Conservation (phyloP, 2,329 filamentous ascomycete genomes). For the Helotiales sp. region DNA sequence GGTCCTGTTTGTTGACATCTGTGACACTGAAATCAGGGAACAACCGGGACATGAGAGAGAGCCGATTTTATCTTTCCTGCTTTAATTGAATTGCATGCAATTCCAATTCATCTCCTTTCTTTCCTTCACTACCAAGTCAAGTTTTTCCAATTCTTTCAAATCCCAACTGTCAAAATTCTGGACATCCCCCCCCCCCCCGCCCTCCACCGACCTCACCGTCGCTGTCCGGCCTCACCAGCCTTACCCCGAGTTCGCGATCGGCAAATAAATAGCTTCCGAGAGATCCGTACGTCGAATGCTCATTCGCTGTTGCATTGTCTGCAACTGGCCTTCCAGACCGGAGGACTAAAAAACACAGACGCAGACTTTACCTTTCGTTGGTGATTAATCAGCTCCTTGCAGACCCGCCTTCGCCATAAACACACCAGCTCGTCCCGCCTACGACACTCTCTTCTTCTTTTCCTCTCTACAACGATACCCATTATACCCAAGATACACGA, state of each 20-base stretch:
- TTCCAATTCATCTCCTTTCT: neutral
- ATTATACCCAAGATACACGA: neutral
- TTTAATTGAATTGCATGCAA: neutral
- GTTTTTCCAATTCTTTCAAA: neutral
- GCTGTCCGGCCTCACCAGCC: neutral
- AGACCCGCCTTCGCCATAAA: neutral
- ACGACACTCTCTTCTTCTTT: neutral
- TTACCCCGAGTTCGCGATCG: neutral
- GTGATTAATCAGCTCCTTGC: conserved; percentile 7
- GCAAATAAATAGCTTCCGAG: conserved; percentile 5
- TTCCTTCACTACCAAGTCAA: neutral
- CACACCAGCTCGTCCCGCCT: neutral
- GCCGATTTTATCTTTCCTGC: neutral
- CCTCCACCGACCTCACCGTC: neutral
- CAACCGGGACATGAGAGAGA: neutral
- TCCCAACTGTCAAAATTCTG: neutral
- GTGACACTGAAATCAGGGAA: neutral
- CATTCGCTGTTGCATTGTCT: conserved; percentile 2
- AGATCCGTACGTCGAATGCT: neutral
- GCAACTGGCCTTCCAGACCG: neutral
- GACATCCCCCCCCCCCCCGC: neutral
- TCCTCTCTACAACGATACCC: neutral
- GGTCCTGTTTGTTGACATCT: neutral
- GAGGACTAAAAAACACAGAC: neutral
- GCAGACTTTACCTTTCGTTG: neutral